Base-by-base conservation (phyloP, 2,329 filamentous ascomycete genomes). In the Ophiostoma sp. region DNA sequence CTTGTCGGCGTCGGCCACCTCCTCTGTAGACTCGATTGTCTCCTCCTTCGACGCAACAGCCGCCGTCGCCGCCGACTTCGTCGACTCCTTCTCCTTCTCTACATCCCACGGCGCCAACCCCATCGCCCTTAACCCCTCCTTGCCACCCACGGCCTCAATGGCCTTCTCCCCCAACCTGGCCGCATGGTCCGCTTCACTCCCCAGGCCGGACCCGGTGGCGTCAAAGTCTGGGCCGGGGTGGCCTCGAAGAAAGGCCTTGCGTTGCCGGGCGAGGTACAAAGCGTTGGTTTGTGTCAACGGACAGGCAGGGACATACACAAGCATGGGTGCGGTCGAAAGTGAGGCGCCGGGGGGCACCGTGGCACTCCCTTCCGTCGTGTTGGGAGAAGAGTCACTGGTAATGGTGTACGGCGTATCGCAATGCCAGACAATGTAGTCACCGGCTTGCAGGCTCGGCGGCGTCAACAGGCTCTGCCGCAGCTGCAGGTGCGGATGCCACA, bases 401-500 rank as follows among this genome's bases (percentile, higher is more conserved):
- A 89, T 87, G 76, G 87, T 86, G 79, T 88, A 89, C 8, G 87
- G 84, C 74, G 88, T 83, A 76, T 89, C 87, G 28, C 86, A 86
- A 77, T 89, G 87, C 87, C 87, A 89, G 76, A 89, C 80, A 74
- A 89, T 86, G 78, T 89, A 89, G 81, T 88, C 87, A 77, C 87
- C 87, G 0, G 86, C 83, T 74, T 85, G 85, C 59, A 89, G 79
- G 11, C 85, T 86, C 3, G 87, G 87, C 64, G 88, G 83, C n/a
- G 86, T 86, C 73, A 88, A 83, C 75, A 89, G 84, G 75, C 85
- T 88, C 72, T 83, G 82, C 74, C 85, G 83, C 63, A 89, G 83
- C 78, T 85, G 82, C 15, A 88, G 82, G 73, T 89, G 87, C 25
- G 87, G 87, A 76, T 89, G 87, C 87, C 87, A 89, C 12, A 84